Evolutionary conservation across 306 rosid species (phyloP).

Genomic region (Inga leiocalycina): DNA sequence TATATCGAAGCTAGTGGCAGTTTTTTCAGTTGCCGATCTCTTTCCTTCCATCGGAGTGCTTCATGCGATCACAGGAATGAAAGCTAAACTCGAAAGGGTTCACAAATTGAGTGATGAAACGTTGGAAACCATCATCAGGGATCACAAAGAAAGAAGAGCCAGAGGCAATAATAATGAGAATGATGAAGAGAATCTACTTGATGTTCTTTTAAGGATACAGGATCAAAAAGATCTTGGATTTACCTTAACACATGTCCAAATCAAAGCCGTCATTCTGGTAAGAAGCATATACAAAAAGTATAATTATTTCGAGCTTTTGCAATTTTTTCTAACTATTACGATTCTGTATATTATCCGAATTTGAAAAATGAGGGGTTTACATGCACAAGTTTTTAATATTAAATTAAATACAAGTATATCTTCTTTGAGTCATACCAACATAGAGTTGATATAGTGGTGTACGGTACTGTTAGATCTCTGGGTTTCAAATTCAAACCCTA

Average conservation of each 20-base stretch:
- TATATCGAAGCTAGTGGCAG: neutral
- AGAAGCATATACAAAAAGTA: neutral
- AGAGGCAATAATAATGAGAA: neutral
- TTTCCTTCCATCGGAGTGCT: conserved; percentile 11
- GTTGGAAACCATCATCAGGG: neutral
- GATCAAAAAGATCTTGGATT: neutral
- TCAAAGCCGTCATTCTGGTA: neutral
- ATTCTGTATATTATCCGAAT: too few species aligned
- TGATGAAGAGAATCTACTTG: neutral
- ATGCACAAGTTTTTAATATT: too few species aligned
- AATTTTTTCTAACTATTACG: too few species aligned
- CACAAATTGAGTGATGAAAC: neutral
- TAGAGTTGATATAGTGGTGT: too few species aligned
- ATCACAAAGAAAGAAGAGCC: neutral
- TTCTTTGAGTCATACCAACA: too few species aligned
- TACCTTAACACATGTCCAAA: neutral
- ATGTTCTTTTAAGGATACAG: neutral
- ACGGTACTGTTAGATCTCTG: too few species aligned
- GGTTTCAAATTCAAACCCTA: too few species aligned
- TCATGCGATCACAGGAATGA: neutral
- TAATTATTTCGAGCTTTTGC: too few species aligned
- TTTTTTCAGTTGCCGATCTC: conserved; percentile 4
- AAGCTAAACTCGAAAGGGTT: neutral
- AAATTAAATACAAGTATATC: too few species aligned
- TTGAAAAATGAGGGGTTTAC: too few species aligned